Evolutionary conservation across 2,329 filamentous ascomycete species (phyloP).

Genomic region (Biscogniauxia mediterranea): DNA sequence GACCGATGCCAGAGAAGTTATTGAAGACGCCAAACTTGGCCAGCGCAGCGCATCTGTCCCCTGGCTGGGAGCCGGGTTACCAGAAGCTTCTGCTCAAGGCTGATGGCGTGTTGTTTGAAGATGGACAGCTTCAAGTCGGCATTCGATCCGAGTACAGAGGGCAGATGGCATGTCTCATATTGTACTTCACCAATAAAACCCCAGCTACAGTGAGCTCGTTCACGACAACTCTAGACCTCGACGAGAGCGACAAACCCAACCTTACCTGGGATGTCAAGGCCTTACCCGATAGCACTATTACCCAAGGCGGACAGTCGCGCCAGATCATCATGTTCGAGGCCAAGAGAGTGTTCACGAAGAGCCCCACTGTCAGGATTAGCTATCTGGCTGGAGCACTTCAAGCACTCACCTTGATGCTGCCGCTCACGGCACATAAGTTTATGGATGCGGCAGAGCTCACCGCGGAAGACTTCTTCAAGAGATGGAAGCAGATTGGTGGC

Average conservation of each 20-base stretch:
- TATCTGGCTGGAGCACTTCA: constrained; percentile 94
- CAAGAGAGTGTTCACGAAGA: constrained; percentile 74
- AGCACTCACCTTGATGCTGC: constrained; percentile 86
- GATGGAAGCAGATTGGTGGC: constrained; percentile 97
- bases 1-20: constrained; percentile 55
- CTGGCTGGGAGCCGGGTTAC: constrained; percentile 91
- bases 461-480: constrained; percentile 95
- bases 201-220: constrained; percentile 83
- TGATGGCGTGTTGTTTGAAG: constrained; percentile 92
- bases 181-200: constrained; percentile 96
- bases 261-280: constrained; percentile 86
- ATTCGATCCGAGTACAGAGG: constrained; percentile 90
- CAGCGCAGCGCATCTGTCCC: constrained; percentile 86
- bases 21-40: constrained; percentile 78
- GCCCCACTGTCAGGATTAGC: constrained; percentile 88
- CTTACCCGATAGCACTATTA: constrained; percentile 79
- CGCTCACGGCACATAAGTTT: constrained; percentile 88
- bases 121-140: constrained; percentile 89
- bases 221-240: constrained; percentile 88
- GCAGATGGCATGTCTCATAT: constrained; percentile 91
- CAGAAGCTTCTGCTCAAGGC: constrained; percentile 74
- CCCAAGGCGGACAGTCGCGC: constrained; percentile 74
- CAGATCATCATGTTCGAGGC: constrained; percentile 95
- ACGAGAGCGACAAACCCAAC: constrained; percentile 60
- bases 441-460: constrained; percentile 89